Base-by-base conservation (phyloP, 2,329 filamentous ascomycete species). In the Fusarium sp. region DNA sequence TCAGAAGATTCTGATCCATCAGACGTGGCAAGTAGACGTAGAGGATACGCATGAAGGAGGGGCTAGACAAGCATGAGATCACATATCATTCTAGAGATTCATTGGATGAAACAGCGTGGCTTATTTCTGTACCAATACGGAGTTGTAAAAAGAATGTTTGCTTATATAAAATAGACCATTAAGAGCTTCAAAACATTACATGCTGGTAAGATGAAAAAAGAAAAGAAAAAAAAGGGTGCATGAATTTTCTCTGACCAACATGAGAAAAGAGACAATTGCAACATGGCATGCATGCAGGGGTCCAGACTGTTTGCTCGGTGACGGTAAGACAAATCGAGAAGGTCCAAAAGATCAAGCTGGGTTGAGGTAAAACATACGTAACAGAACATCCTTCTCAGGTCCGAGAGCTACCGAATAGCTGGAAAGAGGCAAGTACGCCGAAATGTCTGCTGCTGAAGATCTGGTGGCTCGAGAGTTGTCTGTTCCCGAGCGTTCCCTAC, bases 21-120 rank as follows among this genome's bases (percentile, higher is more conserved):
- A 75, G 57, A 74, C 74, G 20, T 77, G 75, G 75, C 66, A 75
- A 16, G 73, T 77, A 7, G 75, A 77, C n/a, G 49, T 75, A 25
- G 65, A 77, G 61, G 71, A 51, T 18, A 61, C 67, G 54, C 54
- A 63, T 11, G 62, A 62, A 14, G 54, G 46, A 25, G 30, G n/a
- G 8, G 6, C 41, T 16, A 44, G 29, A 46, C 37, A 58, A 34
- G 20, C 30, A n/a, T 70, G 47, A 53, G 22, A 22, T 52, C 30
- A 10, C 10, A 6, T 30, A 30, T 48, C 34, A 58, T 52, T 37
- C 46, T 25, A 34, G 16, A 18, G 20, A 20, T 20, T 3, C 34
- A 37, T 37, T 37, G 34, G 34, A 37, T 37, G 34, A n/a, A 37
- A 37, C 34, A 37, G 34, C 18, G 34, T 37, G 18, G 34, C 34